A percentile compares a stretch with the other conserved stretches of the same genome.
phyloP scores from a whole-genome alignment of 768 basidiomycete genomes.

The Cyclocybe aegerita region DNA sequence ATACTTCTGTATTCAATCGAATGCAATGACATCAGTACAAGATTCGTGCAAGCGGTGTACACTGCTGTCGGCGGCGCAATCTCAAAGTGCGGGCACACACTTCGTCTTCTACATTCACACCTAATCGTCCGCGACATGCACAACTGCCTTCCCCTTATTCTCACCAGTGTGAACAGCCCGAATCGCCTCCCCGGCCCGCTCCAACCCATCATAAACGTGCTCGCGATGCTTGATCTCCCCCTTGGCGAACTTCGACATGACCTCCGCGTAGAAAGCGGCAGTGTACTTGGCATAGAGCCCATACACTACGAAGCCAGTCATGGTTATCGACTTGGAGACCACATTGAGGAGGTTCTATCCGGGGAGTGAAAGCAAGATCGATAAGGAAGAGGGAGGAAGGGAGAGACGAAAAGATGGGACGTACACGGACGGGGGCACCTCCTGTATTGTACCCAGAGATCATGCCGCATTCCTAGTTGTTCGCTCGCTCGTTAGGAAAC shows the following conservation, averaged over 20 bases:
- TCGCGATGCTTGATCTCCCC: constrained; percentile 47
- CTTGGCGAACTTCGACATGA: constrained; percentile 36
- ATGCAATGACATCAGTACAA: too few species aligned
- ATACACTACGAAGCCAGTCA: constrained; percentile 33
- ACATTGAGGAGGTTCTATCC: constrained; percentile 34
- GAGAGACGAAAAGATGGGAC: not conserved
- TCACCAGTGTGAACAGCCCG: constrained; percentile 27
- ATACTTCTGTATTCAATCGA: too few species aligned
- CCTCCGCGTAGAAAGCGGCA: constrained; percentile 37
- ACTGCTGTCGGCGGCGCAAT: too few species aligned
- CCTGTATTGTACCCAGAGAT: constrained; percentile 36
- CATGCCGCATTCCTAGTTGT: constrained; percentile 40
- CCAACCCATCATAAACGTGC: constrained; percentile 41
- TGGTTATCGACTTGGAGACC: constrained; percentile 37
- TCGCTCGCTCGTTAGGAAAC: not conserved
- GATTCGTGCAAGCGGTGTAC: too few species aligned
- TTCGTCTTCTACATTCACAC: not conserved
- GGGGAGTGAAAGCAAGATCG: not conserved
- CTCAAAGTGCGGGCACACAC: too few species aligned
- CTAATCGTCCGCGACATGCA: constrained; percentile 27
- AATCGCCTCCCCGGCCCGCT: constrained; percentile 30
- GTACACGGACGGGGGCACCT: constrained; percentile 25
- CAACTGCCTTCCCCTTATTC: constrained; percentile 29
- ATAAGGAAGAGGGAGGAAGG: not conserved
- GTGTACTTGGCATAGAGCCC: constrained; percentile 29